Evolutionary conservation across 768 basidiomycete genomes (phyloP).

Genomic region (Termitomyces sp.): DNA sequence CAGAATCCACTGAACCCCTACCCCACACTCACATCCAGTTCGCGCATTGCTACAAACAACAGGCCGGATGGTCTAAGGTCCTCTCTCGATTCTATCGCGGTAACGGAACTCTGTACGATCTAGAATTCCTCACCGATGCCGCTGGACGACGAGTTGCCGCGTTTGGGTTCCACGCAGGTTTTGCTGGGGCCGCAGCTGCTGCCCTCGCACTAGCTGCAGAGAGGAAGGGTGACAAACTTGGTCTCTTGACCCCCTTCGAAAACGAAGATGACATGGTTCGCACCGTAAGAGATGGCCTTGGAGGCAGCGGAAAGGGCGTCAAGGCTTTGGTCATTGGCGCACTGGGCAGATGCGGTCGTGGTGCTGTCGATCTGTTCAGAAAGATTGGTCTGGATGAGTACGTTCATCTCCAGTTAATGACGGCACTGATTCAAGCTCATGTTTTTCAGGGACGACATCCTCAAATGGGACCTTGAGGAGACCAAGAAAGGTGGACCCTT

Average conservation of each 20-base stretch:
- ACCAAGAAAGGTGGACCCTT: constrained; percentile 97
- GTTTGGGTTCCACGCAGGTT: constrained; percentile 97
- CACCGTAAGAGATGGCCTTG: constrained; percentile 62
- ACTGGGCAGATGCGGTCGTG: constrained; percentile 89
- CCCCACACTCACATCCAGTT: constrained; percentile 97
- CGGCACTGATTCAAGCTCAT: background rate
- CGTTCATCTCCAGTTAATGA: constrained; percentile 27
- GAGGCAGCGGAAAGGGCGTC: constrained; percentile 66
- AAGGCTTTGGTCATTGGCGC: constrained; percentile 95
- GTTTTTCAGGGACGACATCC: constrained; percentile 71
- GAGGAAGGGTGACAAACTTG: constrained; percentile 56
- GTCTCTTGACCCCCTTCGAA: constrained; percentile 71
- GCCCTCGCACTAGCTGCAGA: constrained; percentile 77
- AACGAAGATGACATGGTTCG: constrained; percentile 85
- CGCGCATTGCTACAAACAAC: constrained; percentile 95
- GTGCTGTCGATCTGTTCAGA: constrained; percentile 92
- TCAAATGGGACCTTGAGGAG: constrained; percentile 98
- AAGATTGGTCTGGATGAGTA: constrained; percentile 96
- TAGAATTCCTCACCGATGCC: constrained; percentile 90
- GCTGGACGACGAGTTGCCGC: constrained; percentile 90
- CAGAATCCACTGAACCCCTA: constrained; percentile 75
- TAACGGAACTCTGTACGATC: constrained; percentile 84
- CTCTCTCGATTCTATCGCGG: constrained; percentile 85
- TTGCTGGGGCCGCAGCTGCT: constrained; percentile 94
- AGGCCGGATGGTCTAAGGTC: constrained; percentile 88